phyloP scores from a whole-genome alignment of 768 basidiomycete genomes.

The Infundibulicybe gibba region DNA sequence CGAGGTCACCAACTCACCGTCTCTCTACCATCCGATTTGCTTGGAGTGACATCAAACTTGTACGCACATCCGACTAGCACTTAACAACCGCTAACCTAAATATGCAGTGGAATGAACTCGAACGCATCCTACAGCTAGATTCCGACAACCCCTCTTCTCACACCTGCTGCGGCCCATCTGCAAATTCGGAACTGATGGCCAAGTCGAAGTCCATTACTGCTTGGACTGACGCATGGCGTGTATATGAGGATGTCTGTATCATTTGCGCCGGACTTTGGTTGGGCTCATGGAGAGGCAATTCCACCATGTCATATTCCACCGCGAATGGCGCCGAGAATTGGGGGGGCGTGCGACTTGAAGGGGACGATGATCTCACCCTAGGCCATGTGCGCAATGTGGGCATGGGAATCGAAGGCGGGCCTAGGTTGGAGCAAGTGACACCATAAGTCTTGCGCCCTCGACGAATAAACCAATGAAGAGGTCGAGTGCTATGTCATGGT shows the following conservation, averaged over 20 bases:
- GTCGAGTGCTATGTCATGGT: slow-evolving; percentile 49
- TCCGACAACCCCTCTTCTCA: slow-evolving; percentile 25
- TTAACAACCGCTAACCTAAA: slow-evolving; percentile 1
- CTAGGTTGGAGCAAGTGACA: slow-evolving; percentile 21
- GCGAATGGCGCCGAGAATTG: slow-evolving; percentile 46
- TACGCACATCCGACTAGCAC: slow-evolving; percentile 24
- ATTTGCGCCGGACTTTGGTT: slow-evolving; percentile 83
- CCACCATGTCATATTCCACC: slow-evolving; percentile 44
- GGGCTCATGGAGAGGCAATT: slow-evolving; percentile 58
- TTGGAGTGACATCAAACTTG: slow-evolving; percentile 81
- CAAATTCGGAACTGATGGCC: slow-evolving; percentile 17
- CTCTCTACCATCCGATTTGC: slow-evolving; percentile 68
- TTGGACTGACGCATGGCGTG: slow-evolving; percentile 75
- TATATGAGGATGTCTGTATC: slow-evolving; percentile 84
- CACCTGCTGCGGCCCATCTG: slow-evolving; percentile 32
- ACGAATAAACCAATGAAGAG: slow-evolving; percentile 37
- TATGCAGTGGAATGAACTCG: slow-evolving; percentile 72
- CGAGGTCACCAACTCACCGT: slow-evolving; percentile 43
- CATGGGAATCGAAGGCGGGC: slow-evolving; percentile 71
- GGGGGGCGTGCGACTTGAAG: slow-evolving; percentile 59
- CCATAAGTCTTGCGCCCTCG: slow-evolving; percentile 13
- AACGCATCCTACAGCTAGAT: slow-evolving; percentile 62
- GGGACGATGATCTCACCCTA: slow-evolving; percentile 58
- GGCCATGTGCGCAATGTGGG: slow-evolving; percentile 55
- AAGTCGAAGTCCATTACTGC: slow-evolving; percentile 39